Percentiles rank a stretch among this genome's conserved stretches.
Conservation (phyloP, 1,284 basidiomycete species). For the Sphaerobolus stellatus region DNA sequence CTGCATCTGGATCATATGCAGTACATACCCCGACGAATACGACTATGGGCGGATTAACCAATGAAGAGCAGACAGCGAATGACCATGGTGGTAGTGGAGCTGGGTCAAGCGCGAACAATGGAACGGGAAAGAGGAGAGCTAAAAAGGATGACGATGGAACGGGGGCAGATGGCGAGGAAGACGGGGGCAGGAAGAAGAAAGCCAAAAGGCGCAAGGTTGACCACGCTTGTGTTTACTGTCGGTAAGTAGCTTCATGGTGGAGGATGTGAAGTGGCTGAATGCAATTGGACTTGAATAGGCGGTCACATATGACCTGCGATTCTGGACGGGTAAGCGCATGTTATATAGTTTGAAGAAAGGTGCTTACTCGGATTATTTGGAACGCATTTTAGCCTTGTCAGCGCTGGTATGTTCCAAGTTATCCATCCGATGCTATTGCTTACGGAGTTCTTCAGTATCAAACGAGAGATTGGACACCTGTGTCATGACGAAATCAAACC, state of each 20-base stretch:
- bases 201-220: conserved; percentile 78
- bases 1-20: too few species aligned
- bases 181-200: conserved; percentile 48
- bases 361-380: conserved; percentile 62
- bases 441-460: conserved; percentile 57
- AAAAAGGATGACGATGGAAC: conserved; percentile 27
- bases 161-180: conserved; percentile 40
- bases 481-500: conserved; percentile 83
- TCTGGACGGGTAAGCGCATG: conserved; percentile 20
- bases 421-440: not conserved
- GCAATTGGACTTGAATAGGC: not conserved
- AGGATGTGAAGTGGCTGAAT: not conserved
- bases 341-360: not conserved
- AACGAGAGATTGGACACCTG: conserved; percentile 87
- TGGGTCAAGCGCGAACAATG: too few species aligned
- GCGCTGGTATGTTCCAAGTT: conserved; percentile 65
- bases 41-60: too few species aligned
- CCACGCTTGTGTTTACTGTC: conserved; percentile 91
- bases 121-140: conserved; percentile 7
- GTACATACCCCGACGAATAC: too few species aligned
- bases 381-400: conserved; percentile 88
- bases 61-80: too few species aligned
- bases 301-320: conserved; percentile 15
- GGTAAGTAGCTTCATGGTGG: conserved; percentile 70
- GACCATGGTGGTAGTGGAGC: too few species aligned